A percentile compares a stretch with the other conserved stretches of the same genome.
phyloP scores from a whole-genome alignment of 2,329 filamentous ascomycete genomes.

The Emergomyces orientalis region DNA sequence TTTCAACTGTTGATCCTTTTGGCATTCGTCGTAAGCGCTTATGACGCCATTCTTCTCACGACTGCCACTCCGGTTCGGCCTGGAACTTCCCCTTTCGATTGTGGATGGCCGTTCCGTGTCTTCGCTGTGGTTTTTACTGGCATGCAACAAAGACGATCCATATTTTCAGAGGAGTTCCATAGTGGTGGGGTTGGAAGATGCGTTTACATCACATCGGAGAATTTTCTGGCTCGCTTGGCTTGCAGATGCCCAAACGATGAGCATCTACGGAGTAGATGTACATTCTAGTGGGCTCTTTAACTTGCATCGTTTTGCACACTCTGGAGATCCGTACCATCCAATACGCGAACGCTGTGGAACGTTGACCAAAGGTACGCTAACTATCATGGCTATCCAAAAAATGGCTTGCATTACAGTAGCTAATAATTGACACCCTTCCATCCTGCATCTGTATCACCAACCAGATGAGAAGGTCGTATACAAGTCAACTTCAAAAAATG shows the following conservation, averaged over 20 bases:
- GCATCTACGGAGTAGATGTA: background rate
- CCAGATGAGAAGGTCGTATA: background rate
- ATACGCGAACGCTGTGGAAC: background rate
- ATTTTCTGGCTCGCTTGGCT: background rate
- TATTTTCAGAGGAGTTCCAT: background rate
- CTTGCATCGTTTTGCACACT: background rate
- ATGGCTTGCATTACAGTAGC: background rate
- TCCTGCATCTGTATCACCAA: background rate
- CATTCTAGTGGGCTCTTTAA: background rate
- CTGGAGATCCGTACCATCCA: background rate
- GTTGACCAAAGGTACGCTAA: background rate
- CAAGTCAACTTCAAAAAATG: background rate
- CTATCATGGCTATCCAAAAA: background rate
- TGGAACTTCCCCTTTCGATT: background rate
- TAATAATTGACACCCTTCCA: background rate
- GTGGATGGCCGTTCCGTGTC: background rate
- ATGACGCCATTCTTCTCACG: background rate
- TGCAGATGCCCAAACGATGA: background rate
- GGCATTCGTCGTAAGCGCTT: background rate
- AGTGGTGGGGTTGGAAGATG: background rate
- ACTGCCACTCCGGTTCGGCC: background rate
- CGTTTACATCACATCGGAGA: background rate
- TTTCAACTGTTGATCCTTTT: background rate
- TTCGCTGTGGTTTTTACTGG: background rate
- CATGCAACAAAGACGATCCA: background rate